These are phyloP conservation scores for Eucalyptus sp. DNA, from an alignment of 345 rosid species.

Conservation along the genomic window DNA sequence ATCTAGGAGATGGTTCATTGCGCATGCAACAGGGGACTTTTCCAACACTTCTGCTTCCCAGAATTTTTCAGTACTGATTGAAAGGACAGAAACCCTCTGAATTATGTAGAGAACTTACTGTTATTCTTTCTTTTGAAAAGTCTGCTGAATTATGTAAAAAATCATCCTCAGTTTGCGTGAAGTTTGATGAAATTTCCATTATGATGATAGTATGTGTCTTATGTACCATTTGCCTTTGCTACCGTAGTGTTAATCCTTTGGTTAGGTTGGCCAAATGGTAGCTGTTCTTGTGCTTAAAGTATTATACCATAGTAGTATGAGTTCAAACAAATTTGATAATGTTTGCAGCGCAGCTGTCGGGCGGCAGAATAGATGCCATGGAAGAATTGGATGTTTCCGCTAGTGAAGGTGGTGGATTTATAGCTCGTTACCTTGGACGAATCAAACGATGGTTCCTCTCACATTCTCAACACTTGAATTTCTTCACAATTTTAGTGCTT, in stretches of 20 bases:
- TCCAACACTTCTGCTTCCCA: background rate
- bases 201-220: background rate
- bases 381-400: conserved; percentile 61
- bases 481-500: conserved; percentile 80
- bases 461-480: conserved; percentile 76
- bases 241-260: background rate
- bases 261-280: background rate
- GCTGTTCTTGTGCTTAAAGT: background rate
- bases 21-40: background rate
- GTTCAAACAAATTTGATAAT: background rate
- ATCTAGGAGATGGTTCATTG: background rate
- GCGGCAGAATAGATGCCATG: conserved; percentile 49
- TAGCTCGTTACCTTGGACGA: conserved; percentile 32
- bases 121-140: background rate
- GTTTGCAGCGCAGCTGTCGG: conserved; percentile 65
- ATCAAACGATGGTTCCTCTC: conserved; percentile 60
- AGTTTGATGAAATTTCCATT: background rate
- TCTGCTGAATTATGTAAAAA: background rate
- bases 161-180: background rate
- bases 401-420: conserved; percentile 45
- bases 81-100: background rate
- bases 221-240: background rate
- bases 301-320: background rate
- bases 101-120: background rate
- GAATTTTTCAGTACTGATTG: background rate